These are phyloP conservation scores for Elsinoe necatrix DNA, from an alignment of 2,329 filamentous ascomycete genomes.

Conservation along the genomic window DNA sequence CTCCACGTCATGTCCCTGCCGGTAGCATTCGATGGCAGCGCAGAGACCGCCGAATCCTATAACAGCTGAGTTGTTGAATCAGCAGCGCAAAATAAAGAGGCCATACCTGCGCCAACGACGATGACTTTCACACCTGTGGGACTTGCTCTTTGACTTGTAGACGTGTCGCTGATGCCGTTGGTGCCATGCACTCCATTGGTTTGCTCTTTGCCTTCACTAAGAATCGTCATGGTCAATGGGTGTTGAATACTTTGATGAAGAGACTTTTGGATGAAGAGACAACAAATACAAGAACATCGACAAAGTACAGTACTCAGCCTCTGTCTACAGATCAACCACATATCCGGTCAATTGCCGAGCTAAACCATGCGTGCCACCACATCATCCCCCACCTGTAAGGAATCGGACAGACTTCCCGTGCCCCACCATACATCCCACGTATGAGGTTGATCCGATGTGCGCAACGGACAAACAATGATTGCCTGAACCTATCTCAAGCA, in stretches of 20 bases:
- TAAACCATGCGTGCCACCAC: not conserved
- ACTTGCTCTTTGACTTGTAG: not conserved
- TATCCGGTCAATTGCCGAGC: conserved; percentile 1
- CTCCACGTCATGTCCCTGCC: conserved; percentile 52
- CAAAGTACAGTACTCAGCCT: not conserved
- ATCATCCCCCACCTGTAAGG: not conserved
- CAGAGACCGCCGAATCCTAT: conserved; percentile 53
- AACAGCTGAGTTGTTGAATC: conserved; percentile 18
- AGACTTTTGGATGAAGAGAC: not conserved
- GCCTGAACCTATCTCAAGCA: not conserved
- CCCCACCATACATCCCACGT: not conserved
- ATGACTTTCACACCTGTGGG: conserved; percentile 46
- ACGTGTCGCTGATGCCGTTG: conserved; percentile 1
- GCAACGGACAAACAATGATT: not conserved
- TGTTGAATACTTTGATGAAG: no score
- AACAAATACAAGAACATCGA: not conserved
- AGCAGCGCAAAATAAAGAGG: conserved; percentile 17
- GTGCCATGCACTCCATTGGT: conserved; percentile 6
- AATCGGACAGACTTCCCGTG: not conserved
- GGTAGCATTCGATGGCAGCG: conserved; percentile 53
- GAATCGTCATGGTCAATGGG: conserved; percentile 1
- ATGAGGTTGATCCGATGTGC: not conserved
- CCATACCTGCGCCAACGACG: conserved; percentile 36
- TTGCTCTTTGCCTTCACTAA: conserved; percentile 12
- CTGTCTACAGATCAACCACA: not conserved